phyloP scores from a whole-genome alignment of 805 yeast species.

The Suhomyces prunicola region DNA sequence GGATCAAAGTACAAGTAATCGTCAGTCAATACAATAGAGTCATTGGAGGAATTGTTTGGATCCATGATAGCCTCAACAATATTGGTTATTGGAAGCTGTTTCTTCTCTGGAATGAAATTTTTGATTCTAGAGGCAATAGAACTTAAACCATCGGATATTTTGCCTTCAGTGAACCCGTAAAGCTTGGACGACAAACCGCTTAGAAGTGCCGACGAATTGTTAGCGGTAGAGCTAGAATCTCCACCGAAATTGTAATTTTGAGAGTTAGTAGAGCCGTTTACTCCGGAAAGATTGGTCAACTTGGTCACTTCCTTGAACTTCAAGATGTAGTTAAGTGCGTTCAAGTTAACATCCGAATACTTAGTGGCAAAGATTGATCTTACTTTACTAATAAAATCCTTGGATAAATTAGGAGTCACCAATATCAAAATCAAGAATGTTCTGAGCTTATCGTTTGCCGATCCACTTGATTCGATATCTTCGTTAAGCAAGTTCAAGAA shows the following conservation, averaged over 20 bases:
- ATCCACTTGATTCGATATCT: constrained; percentile 54
- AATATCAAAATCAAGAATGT: constrained; percentile 80
- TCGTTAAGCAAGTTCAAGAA: constrained; percentile 58
- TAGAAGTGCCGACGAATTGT: constrained; percentile 56
- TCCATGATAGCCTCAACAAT: constrained; percentile 91
- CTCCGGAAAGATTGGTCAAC: constrained; percentile 25
- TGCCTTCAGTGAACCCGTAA: constrained; percentile 80
- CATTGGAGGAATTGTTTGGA: constrained; percentile 61
- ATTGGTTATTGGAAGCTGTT: constrained; percentile 83
- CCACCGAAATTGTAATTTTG: constrained; percentile 17
- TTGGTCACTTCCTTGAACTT: constrained; percentile 77
- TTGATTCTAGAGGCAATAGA: constrained; percentile 85
- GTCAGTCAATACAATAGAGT: constrained; percentile 72
- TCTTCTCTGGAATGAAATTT: constrained; percentile 82
- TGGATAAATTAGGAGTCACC: constrained; percentile 28
- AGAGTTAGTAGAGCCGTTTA: constrained; percentile 27
- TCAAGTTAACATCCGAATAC: constrained; percentile 52
- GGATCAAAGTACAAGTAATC: constrained; percentile 92
- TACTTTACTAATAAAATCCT: constrained; percentile 44
- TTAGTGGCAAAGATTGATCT: constrained; percentile 56
- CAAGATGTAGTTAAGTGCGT: constrained; percentile 69
- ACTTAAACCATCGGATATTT: constrained; percentile 84
- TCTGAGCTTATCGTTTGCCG: constrained; percentile 75
- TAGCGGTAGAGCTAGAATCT: constrained; percentile 29
- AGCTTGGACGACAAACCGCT: constrained; percentile 72